phyloP scores from a whole-genome alignment of 495 filamentous ascomycete genomes.

The Choiromyces venosus region DNA sequence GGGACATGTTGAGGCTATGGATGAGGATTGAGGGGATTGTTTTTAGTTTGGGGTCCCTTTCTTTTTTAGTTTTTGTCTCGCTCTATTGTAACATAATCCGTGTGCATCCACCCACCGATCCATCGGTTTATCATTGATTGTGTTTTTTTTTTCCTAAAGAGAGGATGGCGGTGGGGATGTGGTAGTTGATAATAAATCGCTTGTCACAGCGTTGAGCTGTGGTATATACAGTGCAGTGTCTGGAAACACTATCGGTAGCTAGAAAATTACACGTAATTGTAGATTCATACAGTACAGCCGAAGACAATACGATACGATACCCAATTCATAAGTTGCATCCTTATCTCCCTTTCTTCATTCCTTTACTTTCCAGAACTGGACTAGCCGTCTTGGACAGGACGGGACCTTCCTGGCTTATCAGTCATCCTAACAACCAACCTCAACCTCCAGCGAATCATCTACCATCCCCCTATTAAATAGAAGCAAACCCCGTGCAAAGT shows the following conservation, averaged over 20 bases:
- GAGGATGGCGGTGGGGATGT: neutral
- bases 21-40: conserved; percentile 24
- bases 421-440: too few species aligned
- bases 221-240: neutral
- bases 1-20: conserved; percentile 36
- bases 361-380: too few species aligned
- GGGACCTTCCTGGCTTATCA: too few species aligned
- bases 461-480: too few species aligned
- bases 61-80: too few species aligned
- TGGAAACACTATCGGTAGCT: neutral
- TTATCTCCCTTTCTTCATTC: too few species aligned
- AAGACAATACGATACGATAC: too few species aligned
- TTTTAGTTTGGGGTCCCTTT: neutral
- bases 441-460: too few species aligned
- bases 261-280: neutral
- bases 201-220: neutral
- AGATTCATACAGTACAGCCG: neutral
- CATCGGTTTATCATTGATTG: neutral
- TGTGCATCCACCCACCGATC: neutral
- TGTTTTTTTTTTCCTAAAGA: neutral
- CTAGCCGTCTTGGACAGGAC: too few species aligned
- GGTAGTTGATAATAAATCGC: neutral
- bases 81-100: neutral
- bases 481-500: too few species aligned
- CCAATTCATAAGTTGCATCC: too few species aligned